Percentiles rank a stretch among this genome's conserved stretches.
Evolutionary conservation across 345 rosid genomes (phyloP).

Genomic region (Eutrema japonicum): DNA sequence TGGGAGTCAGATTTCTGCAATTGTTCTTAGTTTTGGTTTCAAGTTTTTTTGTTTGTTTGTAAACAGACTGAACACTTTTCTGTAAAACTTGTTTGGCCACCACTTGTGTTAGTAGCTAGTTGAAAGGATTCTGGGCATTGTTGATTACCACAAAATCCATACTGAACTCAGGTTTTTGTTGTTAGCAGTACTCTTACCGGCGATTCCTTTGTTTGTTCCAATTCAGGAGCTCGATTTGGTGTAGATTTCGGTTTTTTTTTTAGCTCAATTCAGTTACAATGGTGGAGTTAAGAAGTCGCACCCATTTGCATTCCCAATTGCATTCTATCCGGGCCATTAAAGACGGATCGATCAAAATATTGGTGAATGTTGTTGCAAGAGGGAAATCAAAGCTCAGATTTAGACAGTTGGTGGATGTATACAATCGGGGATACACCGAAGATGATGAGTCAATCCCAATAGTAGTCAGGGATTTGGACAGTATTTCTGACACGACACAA

Average conservation of each 20-base stretch:
- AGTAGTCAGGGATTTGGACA: constrained; percentile 39
- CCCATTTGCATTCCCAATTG: constrained; percentile 38
- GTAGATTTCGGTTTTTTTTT: background rate
- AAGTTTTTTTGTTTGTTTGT: background rate
- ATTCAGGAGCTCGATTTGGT: constrained; percentile 21
- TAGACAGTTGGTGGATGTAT: constrained; percentile 55
- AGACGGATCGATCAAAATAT: constrained; percentile 44
- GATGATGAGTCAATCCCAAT: constrained; percentile 33
- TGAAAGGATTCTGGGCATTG: background rate
- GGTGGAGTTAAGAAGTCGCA: constrained; percentile 64
- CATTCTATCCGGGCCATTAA: constrained; percentile 55
- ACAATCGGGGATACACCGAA: constrained; percentile 22
- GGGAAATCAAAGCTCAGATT: constrained; percentile 56
- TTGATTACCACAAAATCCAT: background rate
- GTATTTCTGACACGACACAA: constrained; percentile 27
- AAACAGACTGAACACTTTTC: background rate
- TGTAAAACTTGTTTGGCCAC: background rate
- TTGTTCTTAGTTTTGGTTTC: background rate
- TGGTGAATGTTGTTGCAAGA: constrained; percentile 44
- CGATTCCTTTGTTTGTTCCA: constrained; percentile 1
- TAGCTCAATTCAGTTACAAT: constrained; percentile 6
- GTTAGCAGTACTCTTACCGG: background rate
- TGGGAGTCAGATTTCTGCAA: background rate
- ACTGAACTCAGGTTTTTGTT: background rate
- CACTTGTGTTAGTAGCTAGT: constrained; percentile 1